These are phyloP conservation scores for Solanum pennellii DNA, from an alignment of 257 asterid species.

Conservation along the genomic window DNA sequence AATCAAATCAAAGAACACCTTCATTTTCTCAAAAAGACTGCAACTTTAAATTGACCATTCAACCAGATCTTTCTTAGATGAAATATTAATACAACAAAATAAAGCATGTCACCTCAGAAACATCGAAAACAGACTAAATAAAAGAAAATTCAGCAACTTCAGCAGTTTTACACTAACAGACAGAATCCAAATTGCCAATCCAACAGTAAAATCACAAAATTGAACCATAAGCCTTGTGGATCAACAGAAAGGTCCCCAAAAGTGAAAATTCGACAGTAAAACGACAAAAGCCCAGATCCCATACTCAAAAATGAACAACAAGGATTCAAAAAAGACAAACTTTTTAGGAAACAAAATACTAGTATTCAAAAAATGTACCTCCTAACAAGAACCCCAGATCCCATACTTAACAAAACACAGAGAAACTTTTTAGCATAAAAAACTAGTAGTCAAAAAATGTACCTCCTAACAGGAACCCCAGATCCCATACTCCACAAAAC, in stretches of 20 bases:
- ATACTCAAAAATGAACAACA: neutral
- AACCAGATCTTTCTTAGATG: neutral
- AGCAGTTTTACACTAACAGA: slow-evolving; percentile 6
- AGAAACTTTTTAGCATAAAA: neutral
- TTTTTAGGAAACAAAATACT: neutral
- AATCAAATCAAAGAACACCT: neutral
- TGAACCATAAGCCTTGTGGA: neutral
- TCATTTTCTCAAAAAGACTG: neutral
- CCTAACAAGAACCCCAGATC: neutral
- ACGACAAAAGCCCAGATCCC: neutral
- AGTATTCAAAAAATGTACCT: neutral
- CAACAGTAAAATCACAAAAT: neutral
- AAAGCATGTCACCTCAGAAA: slow-evolving; percentile 11
- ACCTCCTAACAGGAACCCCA: neutral
- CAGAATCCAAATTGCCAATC: neutral
- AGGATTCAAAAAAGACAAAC: neutral
- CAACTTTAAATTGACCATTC: neutral
- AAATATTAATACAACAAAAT: neutral
- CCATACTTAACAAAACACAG: neutral
- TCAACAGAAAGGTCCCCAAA: neutral
- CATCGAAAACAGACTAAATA: slow-evolving; percentile 1
- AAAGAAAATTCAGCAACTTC: slow-evolving; percentile 13
- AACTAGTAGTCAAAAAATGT: neutral
- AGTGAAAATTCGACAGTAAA: neutral
- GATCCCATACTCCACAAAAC: neutral